These are phyloP conservation scores for Candida ovalis DNA, from an alignment of 805 yeast species.

Conservation along the genomic window DNA sequence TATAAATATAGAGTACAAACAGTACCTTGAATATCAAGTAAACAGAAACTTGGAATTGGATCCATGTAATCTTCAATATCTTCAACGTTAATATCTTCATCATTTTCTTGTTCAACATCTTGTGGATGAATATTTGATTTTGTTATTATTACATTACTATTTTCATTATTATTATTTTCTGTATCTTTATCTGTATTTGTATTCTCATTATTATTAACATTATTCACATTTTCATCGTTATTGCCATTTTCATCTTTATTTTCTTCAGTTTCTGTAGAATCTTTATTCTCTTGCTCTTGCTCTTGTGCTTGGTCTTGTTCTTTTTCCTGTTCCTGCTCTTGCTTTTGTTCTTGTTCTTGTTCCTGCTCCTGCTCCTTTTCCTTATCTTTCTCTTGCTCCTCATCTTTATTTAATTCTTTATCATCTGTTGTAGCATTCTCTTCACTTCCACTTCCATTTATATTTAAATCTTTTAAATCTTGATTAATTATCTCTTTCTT, in stretches of 20 bases:
- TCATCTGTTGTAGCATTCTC: slow-evolving; percentile 6
- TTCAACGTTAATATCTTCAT: slow-evolving; percentile 19
- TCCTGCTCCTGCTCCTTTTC: slow-evolving; percentile 18
- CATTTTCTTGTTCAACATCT: slow-evolving; percentile 12
- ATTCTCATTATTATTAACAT: not conserved
- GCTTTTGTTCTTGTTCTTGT: slow-evolving; percentile 19
- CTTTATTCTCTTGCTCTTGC: not conserved
- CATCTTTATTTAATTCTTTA: slow-evolving; percentile 9
- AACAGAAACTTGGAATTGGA: slow-evolving; percentile 81
- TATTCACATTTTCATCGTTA: slow-evolving; percentile 4
- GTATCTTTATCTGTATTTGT: slow-evolving; percentile 13
- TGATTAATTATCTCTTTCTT: slow-evolving; percentile 8
- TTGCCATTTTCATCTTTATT: slow-evolving; percentile 13
- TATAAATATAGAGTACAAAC: slow-evolving; percentile 82
- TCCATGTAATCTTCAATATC: slow-evolving; percentile 29
- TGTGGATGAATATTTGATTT: not conserved
- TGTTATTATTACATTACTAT: not conserved
- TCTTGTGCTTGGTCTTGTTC: not conserved
- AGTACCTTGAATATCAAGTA: slow-evolving; percentile 78
- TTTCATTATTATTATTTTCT: slow-evolving; percentile 7
- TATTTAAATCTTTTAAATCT: not conserved
- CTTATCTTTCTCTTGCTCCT: slow-evolving; percentile 14
- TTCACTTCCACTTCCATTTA: slow-evolving; percentile 1
- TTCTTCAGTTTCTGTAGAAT: slow-evolving; percentile 1
- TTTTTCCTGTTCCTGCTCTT: not conserved